A percentile compares a stretch with the other conserved stretches of the same genome.
Conservation (phyloP, 2,329 filamentous ascomycete genomes). For the Coniella vitis region DNA sequence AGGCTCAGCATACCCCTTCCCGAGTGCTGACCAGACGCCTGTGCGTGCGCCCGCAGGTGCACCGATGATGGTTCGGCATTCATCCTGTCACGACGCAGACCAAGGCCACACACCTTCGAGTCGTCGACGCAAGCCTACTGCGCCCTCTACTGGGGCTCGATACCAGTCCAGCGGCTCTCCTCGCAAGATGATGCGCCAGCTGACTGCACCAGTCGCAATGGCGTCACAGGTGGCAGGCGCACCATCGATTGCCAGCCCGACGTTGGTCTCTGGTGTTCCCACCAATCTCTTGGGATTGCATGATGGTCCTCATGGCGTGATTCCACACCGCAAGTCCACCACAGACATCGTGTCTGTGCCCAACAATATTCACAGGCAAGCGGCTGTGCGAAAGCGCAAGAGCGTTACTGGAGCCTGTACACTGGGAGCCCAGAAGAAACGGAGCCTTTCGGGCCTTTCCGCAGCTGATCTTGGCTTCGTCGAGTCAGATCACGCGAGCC, state of each 20-base stretch:
- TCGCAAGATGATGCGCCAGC: conserved; percentile 34
- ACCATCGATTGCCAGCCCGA: conserved; percentile 19
- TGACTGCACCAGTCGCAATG: conserved; percentile 16
- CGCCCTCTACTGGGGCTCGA: conserved; percentile 47
- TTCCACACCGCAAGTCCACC: conserved; percentile 12
- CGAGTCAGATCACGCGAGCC: too few species aligned
- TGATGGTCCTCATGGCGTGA: background rate
- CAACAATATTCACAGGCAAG: conserved; percentile 10
- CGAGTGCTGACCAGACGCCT: too few species aligned
- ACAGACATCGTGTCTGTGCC: conserved; percentile 9
- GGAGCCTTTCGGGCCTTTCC: too few species aligned
- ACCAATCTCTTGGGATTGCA: conserved; percentile 17
- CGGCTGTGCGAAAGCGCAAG: conserved; percentile 22
- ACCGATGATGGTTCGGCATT: too few species aligned
- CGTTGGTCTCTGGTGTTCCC: conserved; percentile 28
- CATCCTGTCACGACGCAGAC: too few species aligned
- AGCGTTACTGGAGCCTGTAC: conserved; percentile 16
- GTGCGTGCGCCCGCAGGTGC: background rate
- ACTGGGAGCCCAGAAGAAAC: background rate
- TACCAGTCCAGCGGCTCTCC: conserved; percentile 36
- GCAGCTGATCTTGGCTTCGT: too few species aligned
- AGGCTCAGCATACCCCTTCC: too few species aligned
- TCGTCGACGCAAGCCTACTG: conserved; percentile 41
- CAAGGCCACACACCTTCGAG: conserved; percentile 21
- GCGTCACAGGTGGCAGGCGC: conserved; percentile 12